These are phyloP conservation scores for Colletotrichum lini DNA, from an alignment of 2,329 filamentous ascomycete species.

Conservation along the genomic window DNA sequence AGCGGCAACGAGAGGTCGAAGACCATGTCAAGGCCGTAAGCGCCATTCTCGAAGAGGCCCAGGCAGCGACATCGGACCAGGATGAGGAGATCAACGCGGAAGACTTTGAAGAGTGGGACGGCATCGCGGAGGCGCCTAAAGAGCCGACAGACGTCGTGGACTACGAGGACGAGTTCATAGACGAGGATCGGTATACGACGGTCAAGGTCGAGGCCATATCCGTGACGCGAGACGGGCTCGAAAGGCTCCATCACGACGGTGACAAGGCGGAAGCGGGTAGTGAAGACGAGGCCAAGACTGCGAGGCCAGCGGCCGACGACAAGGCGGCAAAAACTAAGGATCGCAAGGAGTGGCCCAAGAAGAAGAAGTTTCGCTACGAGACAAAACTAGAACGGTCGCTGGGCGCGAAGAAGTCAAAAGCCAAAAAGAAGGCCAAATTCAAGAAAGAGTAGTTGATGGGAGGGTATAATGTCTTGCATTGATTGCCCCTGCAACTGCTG, in stretches of 20 bases:
- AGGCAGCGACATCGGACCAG: constrained; percentile 60
- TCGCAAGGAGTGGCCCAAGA: constrained; percentile 77
- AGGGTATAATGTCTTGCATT: constrained; percentile 41
- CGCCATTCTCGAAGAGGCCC: constrained; percentile 75
- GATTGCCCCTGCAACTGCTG: constrained; percentile 21
- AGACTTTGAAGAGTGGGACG: constrained; percentile 74
- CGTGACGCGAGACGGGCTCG: constrained; percentile 80
- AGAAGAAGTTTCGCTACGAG: constrained; percentile 94
- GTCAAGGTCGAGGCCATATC: constrained; percentile 94
- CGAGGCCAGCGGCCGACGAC: constrained; percentile 50
- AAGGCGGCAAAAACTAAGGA: constrained; percentile 63
- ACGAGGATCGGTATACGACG: constrained; percentile 95
- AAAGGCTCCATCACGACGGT: constrained; percentile 58
- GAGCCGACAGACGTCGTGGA: constrained; percentile 70
- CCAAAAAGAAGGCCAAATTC: constrained; percentile 66
- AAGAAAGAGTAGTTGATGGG: constrained; percentile 30
- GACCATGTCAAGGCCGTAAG: constrained; percentile 85
- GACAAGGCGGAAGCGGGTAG: constrained; percentile 51
- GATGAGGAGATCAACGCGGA: constrained; percentile 54
- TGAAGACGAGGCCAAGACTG: constrained; percentile 27
- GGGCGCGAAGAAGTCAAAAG: constrained; percentile 78
- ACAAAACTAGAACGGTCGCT: constrained; percentile 87
- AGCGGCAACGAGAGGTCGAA: constrained; percentile 85
- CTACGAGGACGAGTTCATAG: constrained; percentile 93
- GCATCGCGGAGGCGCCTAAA: constrained; percentile 69